These are phyloP conservation scores for Straminergon stramineum DNA, from an alignment of 225 moss, liverwort and hornwort genomes.

Conservation along the genomic window DNA sequence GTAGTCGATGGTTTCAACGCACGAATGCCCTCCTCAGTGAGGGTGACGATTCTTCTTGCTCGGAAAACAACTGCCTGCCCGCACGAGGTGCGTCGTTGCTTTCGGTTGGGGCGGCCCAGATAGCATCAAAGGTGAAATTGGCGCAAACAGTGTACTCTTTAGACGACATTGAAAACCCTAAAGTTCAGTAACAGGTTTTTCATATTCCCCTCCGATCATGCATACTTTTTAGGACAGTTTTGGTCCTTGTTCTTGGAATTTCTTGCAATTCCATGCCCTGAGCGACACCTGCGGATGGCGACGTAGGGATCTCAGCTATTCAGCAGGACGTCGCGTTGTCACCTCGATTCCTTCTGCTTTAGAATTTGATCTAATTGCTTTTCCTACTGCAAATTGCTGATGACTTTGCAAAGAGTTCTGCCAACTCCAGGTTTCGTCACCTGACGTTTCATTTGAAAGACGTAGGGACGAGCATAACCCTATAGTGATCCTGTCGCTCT, in stretches of 20 bases:
- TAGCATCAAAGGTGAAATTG: neutral
- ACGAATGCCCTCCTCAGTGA: slow-evolving; percentile 14
- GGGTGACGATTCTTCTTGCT: neutral
- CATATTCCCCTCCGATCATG: neutral
- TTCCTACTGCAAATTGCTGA: neutral
- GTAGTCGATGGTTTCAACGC: slow-evolving; percentile 12
- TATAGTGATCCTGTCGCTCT: neutral
- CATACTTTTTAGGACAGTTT: neutral
- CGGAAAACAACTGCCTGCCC: slow-evolving; percentile 11
- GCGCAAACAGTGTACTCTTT: neutral
- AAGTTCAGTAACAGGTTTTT: neutral
- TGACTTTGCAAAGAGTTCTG: neutral
- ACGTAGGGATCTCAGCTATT: neutral
- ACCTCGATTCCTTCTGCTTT: neutral
- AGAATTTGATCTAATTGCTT: neutral
- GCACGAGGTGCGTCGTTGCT: neutral
- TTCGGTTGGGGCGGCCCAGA: neutral
- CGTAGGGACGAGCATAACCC: neutral
- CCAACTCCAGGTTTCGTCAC: neutral
- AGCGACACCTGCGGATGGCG: neutral
- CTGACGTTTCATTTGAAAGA: neutral
- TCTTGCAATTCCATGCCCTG: neutral
- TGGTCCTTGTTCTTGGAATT: neutral
- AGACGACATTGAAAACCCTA: neutral
- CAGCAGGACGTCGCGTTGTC: neutral